A percentile compares a stretch with the other conserved stretches of the same genome.
Conservation (phyloP, 1,284 basidiomycete genomes). For the Microbotryum saponariae region DNA sequence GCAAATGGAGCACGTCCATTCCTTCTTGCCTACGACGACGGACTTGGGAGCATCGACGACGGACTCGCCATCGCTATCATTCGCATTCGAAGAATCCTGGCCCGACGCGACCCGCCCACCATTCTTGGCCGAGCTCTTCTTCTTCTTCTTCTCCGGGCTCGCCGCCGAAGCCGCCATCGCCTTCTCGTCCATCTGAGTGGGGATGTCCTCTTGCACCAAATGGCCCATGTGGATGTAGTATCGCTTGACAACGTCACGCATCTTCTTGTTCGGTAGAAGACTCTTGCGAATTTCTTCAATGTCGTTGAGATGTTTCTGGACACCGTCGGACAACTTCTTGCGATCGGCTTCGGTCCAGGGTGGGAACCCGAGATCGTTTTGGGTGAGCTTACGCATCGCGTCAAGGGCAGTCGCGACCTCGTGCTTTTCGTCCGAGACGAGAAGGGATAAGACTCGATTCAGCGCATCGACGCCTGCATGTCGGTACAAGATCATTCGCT, state of each 20-base stretch:
- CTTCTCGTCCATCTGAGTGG: constrained; percentile 30
- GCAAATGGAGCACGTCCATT: constrained; percentile 33
- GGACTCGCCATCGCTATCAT: constrained; percentile 23
- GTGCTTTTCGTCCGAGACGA: constrained; percentile 13
- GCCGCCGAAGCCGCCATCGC: constrained; percentile 22
- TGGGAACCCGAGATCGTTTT: constrained; percentile 22
- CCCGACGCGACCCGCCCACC: not conserved
- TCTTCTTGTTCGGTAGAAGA: constrained; percentile 25
- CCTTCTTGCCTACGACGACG: constrained; percentile 9
- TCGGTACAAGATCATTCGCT: constrained; percentile 17
- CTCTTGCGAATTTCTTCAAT: constrained; percentile 25
- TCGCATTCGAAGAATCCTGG: constrained; percentile 2
- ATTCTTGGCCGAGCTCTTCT: not conserved
- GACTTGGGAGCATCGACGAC: constrained; percentile 16
- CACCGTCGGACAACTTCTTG: constrained; percentile 20
- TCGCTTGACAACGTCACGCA: constrained; percentile 33
- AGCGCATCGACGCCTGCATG: constrained; percentile 29
- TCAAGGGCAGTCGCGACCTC: constrained; percentile 15
- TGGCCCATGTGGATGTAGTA: constrained; percentile 33
- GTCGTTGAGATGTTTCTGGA: constrained; percentile 31
- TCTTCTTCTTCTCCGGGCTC: constrained; percentile 1
- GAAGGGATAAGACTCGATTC: constrained; percentile 21
- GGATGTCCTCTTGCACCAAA: constrained; percentile 29
- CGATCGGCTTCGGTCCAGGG: constrained; percentile 31
- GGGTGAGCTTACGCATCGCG: constrained; percentile 15